Conservation (phyloP, 23 red algal species). For the Pyropia haitanensis region DNA sequence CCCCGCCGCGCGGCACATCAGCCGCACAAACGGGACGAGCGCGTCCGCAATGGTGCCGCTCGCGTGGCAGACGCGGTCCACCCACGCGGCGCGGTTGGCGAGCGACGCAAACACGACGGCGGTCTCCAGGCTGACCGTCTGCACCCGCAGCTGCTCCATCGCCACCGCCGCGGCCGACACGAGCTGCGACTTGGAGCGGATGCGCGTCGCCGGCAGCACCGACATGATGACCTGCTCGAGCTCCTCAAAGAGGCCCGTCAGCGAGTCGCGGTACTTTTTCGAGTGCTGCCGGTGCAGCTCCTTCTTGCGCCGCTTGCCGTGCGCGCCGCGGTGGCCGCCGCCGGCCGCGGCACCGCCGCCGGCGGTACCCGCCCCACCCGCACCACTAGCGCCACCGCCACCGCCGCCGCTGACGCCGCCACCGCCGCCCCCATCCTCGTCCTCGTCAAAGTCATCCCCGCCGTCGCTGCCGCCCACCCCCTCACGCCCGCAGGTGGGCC, state of each 20-base stretch:
- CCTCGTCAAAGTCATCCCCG: too few species aligned
- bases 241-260: constrained; percentile 34
- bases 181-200: constrained; percentile 51
- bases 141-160: constrained; percentile 20
- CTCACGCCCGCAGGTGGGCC: too few species aligned
- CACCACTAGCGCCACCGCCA: too few species aligned
- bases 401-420: too few species aligned
- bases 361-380: too few species aligned
- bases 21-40: constrained; percentile 40
- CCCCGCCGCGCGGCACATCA: constrained; percentile 21
- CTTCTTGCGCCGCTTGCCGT: constrained; percentile 37
- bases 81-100: constrained; percentile 47
- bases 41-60: constrained; percentile 20
- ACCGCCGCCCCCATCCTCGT: too few species aligned
- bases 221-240: constrained; percentile 28
- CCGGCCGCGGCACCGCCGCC: too few species aligned
- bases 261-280: constrained; percentile 51
- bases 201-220: constrained; percentile 34
- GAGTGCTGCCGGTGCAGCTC: constrained; percentile 58
- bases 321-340: too few species aligned
- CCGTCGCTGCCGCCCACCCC: too few species aligned
- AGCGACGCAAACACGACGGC: constrained; percentile 36
- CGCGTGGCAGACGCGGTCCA: constrained; percentile 23
- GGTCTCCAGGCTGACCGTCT: constrained; percentile 37
- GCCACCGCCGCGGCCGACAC: constrained; percentile 37